A percentile compares a stretch with the other conserved stretches of the same genome.
phyloP scores from a whole-genome alignment of 2,329 filamentous ascomycete genomes.

The Pseudohalonectria lignicola region DNA sequence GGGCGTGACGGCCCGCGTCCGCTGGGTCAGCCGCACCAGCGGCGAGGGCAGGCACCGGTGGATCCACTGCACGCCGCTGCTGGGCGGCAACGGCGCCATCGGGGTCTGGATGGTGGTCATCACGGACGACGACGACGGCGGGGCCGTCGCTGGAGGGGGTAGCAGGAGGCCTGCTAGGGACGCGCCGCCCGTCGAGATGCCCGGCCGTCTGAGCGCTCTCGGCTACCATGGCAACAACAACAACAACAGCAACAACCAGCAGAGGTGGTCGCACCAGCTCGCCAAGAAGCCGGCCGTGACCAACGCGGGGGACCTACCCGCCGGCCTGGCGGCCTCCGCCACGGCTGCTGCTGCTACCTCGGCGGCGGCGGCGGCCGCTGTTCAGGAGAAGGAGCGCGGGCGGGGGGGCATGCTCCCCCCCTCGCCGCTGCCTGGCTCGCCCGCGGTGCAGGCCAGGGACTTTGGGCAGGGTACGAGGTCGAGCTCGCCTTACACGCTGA shows the following conservation, averaged over 20 bases:
- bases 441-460: too few relatives aligned
- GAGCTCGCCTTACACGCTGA: conserved; percentile 3
- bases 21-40: conserved; percentile 47
- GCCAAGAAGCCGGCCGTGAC: too few relatives aligned
- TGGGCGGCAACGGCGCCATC: conserved; percentile 54
- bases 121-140: conserved; percentile 47
- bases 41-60: conserved; percentile 54
- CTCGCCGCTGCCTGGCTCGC: too few relatives aligned
- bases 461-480: not conserved
- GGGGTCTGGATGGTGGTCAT: conserved; percentile 74
- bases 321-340: too few relatives aligned
- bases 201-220: not conserved
- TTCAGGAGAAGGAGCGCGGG: not conserved
- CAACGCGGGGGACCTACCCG: too few relatives aligned
- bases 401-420: not conserved
- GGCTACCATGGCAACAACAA: too few relatives aligned
- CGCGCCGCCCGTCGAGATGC: conserved; percentile 1
- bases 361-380: too few relatives aligned
- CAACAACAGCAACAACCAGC: too few relatives aligned
- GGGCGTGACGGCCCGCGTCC: conserved; percentile 64
- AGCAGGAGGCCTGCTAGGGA: not conserved
- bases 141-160: not conserved
- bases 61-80: conserved; percentile 67
- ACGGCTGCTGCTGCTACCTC: too few relatives aligned
- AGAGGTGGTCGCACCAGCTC: too few relatives aligned